Conservation (phyloP, 495 filamentous ascomycete genomes). For the Daldinia decipiens region DNA sequence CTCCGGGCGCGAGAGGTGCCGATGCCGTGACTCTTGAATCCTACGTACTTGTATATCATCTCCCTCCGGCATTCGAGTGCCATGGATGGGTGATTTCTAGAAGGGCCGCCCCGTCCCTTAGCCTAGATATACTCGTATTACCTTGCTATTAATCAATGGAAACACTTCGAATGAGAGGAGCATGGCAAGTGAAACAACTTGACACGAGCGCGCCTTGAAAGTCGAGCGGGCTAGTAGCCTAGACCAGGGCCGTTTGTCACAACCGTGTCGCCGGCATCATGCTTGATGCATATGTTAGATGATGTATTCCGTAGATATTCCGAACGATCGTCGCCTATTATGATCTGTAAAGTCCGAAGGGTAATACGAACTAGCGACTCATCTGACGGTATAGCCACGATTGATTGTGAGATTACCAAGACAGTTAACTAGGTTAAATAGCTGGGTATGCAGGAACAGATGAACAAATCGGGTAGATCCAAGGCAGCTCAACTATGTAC, state of each 20-base stretch:
- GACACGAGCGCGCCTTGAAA: not conserved
- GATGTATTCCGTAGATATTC: conserved; percentile 1
- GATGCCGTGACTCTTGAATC: conserved; percentile 30
- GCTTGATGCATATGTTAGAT: not conserved
- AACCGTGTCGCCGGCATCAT: not conserved
- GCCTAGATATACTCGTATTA: conserved; percentile 11
- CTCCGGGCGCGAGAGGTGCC: conserved; percentile 25
- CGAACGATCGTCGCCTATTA: conserved; percentile 26
- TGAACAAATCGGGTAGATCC: conserved; percentile 20
- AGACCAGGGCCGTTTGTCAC: not conserved
- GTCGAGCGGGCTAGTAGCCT: not conserved
- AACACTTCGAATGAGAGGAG: conserved; percentile 1
- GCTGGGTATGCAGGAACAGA: conserved; percentile 20
- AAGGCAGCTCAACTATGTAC: not conserved
- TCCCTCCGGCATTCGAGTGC: conserved; percentile 12
- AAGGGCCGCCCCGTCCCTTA: conserved; percentile 34
- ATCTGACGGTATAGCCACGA: conserved; percentile 30
- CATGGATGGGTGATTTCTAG: conserved; percentile 18
- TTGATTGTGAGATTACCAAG: conserved; percentile 33
- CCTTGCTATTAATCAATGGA: conserved; percentile 16
- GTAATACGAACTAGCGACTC: conserved; percentile 19
- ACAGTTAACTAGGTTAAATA: conserved; percentile 15
- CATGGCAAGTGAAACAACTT: conserved; percentile 13
- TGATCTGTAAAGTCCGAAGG: conserved; percentile 36
- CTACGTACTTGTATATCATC: conserved; percentile 10